phyloP scores from a whole-genome alignment of 306 rosid genomes.

The Cucurbita ficifolia region DNA sequence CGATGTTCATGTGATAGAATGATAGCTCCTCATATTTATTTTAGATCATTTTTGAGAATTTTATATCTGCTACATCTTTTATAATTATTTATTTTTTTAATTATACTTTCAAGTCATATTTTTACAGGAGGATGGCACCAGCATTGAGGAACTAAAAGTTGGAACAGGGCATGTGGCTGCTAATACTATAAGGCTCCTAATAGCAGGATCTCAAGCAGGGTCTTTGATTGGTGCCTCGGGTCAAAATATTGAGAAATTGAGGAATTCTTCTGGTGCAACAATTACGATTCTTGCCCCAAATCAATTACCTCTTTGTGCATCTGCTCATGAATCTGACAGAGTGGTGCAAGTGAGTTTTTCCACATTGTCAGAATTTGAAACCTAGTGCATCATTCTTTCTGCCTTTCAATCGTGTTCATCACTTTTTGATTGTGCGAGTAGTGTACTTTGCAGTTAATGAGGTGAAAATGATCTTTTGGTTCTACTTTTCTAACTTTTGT shows the following conservation, averaged over 20 bases:
- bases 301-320: conserved; percentile 86
- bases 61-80: neutral
- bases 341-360: conserved; percentile 65
- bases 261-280: conserved; percentile 76
- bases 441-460: neutral
- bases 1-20: neutral
- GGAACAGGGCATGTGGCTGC: conserved; percentile 85
- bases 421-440: no score
- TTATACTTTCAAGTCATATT: neutral
- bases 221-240: conserved; percentile 85
- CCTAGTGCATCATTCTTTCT: neutral
- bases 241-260: conserved; percentile 75
- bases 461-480: neutral
- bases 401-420: neutral
- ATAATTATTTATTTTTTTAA: neutral
- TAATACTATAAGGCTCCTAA: conserved; percentile 78
- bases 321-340: conserved; percentile 95
- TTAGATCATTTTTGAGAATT: neutral
- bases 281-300: conserved; percentile 64
- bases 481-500: neutral
- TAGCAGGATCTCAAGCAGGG: conserved; percentile 97
- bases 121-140: conserved; percentile 68
- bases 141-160: conserved; percentile 45
- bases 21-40: neutral
- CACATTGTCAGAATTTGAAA: neutral